phyloP scores from a whole-genome alignment of 2,329 filamentous ascomycete genomes.

The Ciborinia camelliae region DNA sequence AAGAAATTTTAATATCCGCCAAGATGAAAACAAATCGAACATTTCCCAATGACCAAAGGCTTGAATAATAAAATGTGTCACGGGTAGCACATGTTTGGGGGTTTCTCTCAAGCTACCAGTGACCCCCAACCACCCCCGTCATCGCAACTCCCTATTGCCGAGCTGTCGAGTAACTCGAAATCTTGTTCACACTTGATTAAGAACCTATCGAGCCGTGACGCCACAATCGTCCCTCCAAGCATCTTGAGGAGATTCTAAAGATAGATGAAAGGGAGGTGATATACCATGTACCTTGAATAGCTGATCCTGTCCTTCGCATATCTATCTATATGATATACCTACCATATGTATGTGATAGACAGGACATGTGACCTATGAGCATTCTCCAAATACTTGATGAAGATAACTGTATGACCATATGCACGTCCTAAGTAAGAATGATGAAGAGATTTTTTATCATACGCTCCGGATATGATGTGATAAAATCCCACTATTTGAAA shows the following conservation, averaged over 20 bases:
- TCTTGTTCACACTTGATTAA: neutral
- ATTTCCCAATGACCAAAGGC: neutral
- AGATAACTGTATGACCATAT: conserved; percentile 1
- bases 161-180: conserved; percentile 5
- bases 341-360: neutral
- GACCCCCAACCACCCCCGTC: neutral
- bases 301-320: neutral
- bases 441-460: neutral
- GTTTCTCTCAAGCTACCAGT: neutral
- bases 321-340: conserved; percentile 1
- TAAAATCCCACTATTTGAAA: neutral
- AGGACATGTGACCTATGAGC: conserved; percentile 8
- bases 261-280: neutral
- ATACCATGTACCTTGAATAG: neutral
- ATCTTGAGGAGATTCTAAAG: neutral
- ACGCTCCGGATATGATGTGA: neutral
- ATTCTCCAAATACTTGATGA: no score
- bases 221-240: neutral
- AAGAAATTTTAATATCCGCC: neutral
- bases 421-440: neutral
- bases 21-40: neutral
- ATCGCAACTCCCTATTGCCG: conserved; percentile 3
- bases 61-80: neutral
- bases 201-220: neutral
- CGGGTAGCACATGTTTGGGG: conserved; percentile 4